A percentile compares a stretch with the other conserved stretches of the same genome.
Conservation (phyloP, 176 grass and related monocot genomes). For the Rhynchospora pubera region DNA sequence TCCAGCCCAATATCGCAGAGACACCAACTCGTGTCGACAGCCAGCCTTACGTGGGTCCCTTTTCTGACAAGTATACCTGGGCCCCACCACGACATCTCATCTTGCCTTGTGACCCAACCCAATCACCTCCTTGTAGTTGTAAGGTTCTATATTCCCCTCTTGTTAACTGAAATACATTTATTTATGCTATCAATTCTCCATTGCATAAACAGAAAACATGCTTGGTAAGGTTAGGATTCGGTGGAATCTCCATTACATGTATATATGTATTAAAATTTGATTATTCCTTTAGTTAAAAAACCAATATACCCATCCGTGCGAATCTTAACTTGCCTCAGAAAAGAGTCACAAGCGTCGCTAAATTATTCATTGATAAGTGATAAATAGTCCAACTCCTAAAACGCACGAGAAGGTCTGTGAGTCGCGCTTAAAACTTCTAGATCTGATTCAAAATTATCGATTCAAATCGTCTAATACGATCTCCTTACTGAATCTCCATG, state of each 20-base stretch:
- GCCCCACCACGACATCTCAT: neutral
- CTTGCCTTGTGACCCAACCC: too few relatives aligned
- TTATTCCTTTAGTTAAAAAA: neutral
- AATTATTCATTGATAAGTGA: too few relatives aligned
- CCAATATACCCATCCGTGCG: neutral
- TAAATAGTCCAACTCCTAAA: too few relatives aligned
- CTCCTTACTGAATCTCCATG: too few relatives aligned
- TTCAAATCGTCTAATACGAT: too few relatives aligned
- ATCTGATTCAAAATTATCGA: too few relatives aligned
- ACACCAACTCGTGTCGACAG: neutral
- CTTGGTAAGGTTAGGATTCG: neutral
- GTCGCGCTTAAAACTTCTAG: too few relatives aligned
- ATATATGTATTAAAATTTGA: too few relatives aligned
- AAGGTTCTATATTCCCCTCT: neutral
- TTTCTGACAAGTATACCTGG: neutral
- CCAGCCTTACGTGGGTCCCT: neutral
- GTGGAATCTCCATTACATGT: neutral
- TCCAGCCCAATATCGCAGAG: neutral
- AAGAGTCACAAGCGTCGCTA: too few relatives aligned
- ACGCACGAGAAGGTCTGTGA: too few relatives aligned
- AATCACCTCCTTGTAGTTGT: too few relatives aligned
- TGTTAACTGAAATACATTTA: neutral
- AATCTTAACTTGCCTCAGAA: neutral
- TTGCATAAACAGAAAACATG: neutral
- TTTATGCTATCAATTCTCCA: neutral